These are phyloP conservation scores for Colletotrichum sp. DNA, from an alignment of 2,329 filamentous ascomycete genomes.

Conservation along the genomic window DNA sequence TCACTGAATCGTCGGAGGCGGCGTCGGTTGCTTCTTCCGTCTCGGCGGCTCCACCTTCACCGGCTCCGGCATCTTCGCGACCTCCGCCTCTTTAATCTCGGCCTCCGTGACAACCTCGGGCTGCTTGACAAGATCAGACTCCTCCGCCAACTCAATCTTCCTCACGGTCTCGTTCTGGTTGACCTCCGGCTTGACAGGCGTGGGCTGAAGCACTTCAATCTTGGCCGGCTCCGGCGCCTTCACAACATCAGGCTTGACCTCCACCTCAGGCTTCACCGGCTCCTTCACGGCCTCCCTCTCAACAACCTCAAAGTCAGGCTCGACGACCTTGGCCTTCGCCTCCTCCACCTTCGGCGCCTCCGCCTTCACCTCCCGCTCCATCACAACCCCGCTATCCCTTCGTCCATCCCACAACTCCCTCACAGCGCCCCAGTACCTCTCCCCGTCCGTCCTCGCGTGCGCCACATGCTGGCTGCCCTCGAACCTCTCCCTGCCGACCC, in stretches of 20 bases:
- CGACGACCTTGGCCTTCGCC: fast-evolving
- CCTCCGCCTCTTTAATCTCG: not conserved
- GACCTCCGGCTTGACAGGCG: not conserved
- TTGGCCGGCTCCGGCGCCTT: not conserved
- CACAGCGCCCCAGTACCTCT: slow-evolving; percentile 57
- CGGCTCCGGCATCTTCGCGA: not conserved
- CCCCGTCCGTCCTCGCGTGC: slow-evolving; percentile 48
- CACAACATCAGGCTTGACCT: not conserved
- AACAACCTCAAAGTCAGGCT: not conserved
- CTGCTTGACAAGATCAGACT: not conserved
- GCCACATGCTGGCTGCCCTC: slow-evolving; percentile 55
- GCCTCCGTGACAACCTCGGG: not conserved
- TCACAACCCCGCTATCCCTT: not conserved
- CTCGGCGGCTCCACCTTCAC: not conserved
- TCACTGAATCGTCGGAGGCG: slow-evolving; percentile 12
- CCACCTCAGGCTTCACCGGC: not conserved
- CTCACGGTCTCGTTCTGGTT: not conserved
- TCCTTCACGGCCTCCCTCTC: not conserved
- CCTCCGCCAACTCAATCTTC: not conserved
- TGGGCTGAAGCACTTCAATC: not conserved
- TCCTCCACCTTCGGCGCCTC: not conserved
- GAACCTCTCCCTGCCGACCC: slow-evolving; percentile 51
- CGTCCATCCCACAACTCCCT: slow-evolving; percentile 49
- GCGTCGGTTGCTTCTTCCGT: slow-evolving; percentile 3
- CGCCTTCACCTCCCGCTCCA: not conserved